Conservation (phyloP, 768 basidiomycete genomes). For the Xanthoconium stramineum region DNA sequence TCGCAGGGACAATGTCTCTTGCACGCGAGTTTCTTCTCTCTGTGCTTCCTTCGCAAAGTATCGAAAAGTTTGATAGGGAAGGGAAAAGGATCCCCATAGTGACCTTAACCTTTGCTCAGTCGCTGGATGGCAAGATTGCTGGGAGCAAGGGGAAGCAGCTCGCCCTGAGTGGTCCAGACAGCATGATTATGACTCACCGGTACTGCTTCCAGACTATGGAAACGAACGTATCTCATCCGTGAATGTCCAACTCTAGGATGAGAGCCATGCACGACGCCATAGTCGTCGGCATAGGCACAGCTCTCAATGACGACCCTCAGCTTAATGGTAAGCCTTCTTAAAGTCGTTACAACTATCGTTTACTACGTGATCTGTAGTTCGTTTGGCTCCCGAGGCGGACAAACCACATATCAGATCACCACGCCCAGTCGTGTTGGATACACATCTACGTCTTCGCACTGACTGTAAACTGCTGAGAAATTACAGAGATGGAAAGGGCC, state of each 20-base stretch:
- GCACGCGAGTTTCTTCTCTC: constrained; percentile 28
- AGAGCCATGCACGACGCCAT: constrained; percentile 91
- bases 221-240: neutral
- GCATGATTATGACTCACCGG: constrained; percentile 95
- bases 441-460: constrained; percentile 60
- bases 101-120: constrained; percentile 86
- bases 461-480: constrained; percentile 71
- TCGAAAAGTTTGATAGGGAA: constrained; percentile 14
- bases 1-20: neutral
- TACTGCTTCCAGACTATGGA: constrained; percentile 26
- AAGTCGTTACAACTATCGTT: neutral
- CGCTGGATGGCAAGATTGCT: constrained; percentile 85
- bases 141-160: constrained; percentile 72
- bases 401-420: constrained; percentile 49
- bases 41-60: constrained; percentile 19
- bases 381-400: constrained; percentile 46
- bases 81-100: constrained; percentile 48
- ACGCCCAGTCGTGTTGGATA: constrained; percentile 81
- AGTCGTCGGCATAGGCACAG: constrained; percentile 85
- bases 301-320: constrained; percentile 89
- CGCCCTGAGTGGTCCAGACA: constrained; percentile 78
- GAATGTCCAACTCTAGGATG: constrained; percentile 54
- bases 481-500: constrained; percentile 53
- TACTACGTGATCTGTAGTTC: constrained; percentile 37
- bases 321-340: constrained; percentile 69